Conservation (phyloP, 495 filamentous ascomycete genomes). For the Aspergillus sclerotiicarbonarius region DNA sequence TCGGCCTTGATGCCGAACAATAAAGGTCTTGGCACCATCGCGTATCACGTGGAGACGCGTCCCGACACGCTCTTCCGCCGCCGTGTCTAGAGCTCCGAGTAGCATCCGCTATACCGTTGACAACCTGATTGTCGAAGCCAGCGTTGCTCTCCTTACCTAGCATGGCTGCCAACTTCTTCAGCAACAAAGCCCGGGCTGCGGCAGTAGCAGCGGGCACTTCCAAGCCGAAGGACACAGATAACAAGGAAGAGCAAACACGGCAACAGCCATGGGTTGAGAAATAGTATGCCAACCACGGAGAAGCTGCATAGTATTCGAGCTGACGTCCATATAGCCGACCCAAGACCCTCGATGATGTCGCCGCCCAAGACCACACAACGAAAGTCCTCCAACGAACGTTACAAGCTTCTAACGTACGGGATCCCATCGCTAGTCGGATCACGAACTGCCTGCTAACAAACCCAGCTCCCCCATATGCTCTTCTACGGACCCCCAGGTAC, state of each 20-base stretch:
- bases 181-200: slow-evolving; percentile 87
- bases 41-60: slow-evolving; percentile 47
- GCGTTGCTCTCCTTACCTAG: background rate
- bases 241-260: slow-evolving; percentile 61
- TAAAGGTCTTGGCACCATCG: slow-evolving; percentile 22
- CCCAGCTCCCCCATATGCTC: slow-evolving; percentile 94
- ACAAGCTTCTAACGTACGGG: slow-evolving; percentile 82
- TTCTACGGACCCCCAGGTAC: slow-evolving; percentile 68
- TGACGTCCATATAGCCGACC: slow-evolving; percentile 65
- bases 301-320: background rate
- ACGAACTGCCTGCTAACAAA: background rate
- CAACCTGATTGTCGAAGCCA: background rate
- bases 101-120: background rate
- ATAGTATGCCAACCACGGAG: slow-evolving; percentile 68
- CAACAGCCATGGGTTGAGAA: slow-evolving; percentile 98
- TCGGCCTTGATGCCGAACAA: slow-evolving; percentile 8
- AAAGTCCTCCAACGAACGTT: slow-evolving; percentile 87
- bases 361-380: slow-evolving; percentile 96
- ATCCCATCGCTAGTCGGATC: background rate
- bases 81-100: slow-evolving; percentile 13
- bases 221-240: slow-evolving; percentile 52
- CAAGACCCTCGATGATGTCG: slow-evolving; percentile 89
- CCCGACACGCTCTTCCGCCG: slow-evolving; percentile 23
- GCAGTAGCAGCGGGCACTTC: slow-evolving; percentile 58
- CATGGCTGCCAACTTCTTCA: slow-evolving; percentile 81